phyloP scores from a whole-genome alignment of 176 grass and related monocot species.

The Carex scoparia region DNA sequence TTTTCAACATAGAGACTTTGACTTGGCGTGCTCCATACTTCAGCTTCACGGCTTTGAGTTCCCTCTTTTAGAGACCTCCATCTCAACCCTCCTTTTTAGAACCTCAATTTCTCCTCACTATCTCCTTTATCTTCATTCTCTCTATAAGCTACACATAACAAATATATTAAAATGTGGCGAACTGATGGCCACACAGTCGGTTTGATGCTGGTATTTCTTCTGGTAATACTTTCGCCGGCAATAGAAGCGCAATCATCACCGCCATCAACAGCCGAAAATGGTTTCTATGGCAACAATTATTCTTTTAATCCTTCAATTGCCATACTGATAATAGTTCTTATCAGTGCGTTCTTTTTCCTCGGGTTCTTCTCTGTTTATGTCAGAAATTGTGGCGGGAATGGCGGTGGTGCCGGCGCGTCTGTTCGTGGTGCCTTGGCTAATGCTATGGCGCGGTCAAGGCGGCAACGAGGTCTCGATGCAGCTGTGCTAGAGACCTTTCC shows the following conservation, averaged over 20 bases:
- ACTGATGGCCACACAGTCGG: background rate
- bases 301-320: conserved; percentile 56
- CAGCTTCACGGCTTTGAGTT: conserved; percentile 2
- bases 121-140: background rate
- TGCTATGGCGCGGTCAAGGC: conserved; percentile 27
- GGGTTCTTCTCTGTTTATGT: conserved; percentile 74
- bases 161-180: background rate
- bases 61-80: background rate
- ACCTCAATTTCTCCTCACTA: conserved; percentile 13
- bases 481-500: conserved; percentile 66
- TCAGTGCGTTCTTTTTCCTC: conserved; percentile 55
- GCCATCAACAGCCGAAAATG: background rate
- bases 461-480: conserved; percentile 42
- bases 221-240: background rate
- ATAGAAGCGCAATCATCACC: conserved; percentile 22
- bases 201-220: background rate
- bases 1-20: conserved; percentile 3
- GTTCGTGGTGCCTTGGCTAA: conserved; percentile 36
- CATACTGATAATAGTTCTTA: conserved; percentile 60
- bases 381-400: conserved; percentile 40
- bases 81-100: background rate
- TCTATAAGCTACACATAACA: background rate
- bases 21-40: conserved; percentile 1
- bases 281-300: background rate
- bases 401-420: background rate